Base-by-base conservation (phyloP, 2,329 filamentous ascomycete species). In the Cladosporium sp. region DNA sequence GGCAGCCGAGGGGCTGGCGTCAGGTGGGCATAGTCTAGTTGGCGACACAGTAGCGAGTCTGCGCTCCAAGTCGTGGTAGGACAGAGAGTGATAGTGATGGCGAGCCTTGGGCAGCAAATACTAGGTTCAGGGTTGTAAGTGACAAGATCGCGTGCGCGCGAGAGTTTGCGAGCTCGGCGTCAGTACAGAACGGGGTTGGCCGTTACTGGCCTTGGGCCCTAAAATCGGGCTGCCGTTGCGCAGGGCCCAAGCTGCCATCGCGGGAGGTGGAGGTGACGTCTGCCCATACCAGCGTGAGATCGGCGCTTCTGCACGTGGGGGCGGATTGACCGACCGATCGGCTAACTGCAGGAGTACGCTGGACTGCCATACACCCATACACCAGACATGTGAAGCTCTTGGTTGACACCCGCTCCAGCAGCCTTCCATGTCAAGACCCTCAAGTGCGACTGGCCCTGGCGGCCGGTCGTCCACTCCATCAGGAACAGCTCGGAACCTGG, bases 401-500 rank as follows among this genome's bases (percentile, higher is more conserved):
- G 38, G 19, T 22, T 28, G 4, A 16, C 28, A 14, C 11, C 18
- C 35, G 9, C 46, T 43, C 13, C 13, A 43, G 18, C 34, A 19
- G 40, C 6, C 8, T 43, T 14, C 35, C 35, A 55, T 55, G 52
- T 50, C 46, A 28, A 40, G 45, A 41, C 52, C 45, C 32, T 44
- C 52, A 22, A 49, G 52, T 28, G 45, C 46, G 35, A 35, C 52
- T 40, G 52, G 52, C 42, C 33, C 43, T 34, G 49, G 49, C 33
- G 49, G 43, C 40, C 49, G 49, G 35, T 52, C 49, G 16, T 46
- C 43, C 9, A 52, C 49, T 34, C 49, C 49, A 38, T 18, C 35
- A 18, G 42, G 40, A 13, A 14, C 48, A 32, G 40, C 38, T 32
- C 43, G 49, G 14, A 65, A 66, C 54, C 55, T 61, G 44, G 61